phyloP scores from a whole-genome alignment of 495 filamentous ascomycete genomes.

The Zalerion maritima region DNA sequence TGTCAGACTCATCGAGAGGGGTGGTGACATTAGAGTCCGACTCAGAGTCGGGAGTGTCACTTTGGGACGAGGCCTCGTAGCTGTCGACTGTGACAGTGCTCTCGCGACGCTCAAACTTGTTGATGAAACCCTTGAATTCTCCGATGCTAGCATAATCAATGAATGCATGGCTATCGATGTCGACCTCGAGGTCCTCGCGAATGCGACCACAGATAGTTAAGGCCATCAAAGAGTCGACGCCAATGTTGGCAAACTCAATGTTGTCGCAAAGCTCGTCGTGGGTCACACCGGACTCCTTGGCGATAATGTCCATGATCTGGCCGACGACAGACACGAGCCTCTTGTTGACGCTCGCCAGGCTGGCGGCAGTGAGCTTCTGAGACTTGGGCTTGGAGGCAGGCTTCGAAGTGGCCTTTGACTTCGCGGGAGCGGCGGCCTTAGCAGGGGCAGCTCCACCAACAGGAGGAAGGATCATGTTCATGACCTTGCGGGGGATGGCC shows the following conservation, averaged over 20 bases:
- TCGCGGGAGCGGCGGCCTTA: slow-evolving; percentile 23
- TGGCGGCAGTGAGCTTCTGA: slow-evolving; percentile 24
- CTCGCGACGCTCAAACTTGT: slow-evolving; percentile 28
- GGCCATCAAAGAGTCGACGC: slow-evolving; percentile 47
- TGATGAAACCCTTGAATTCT: slow-evolving; percentile 43
- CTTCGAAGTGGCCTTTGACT: slow-evolving; percentile 20
- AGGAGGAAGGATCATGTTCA: slow-evolving; percentile 51
- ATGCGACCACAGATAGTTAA: slow-evolving; percentile 38
- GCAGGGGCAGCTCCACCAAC: slow-evolving; percentile 24
- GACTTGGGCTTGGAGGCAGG: slow-evolving; percentile 20
- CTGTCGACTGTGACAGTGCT: slow-evolving; percentile 16
- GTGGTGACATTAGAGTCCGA: slow-evolving; percentile 34
- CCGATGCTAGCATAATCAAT: slow-evolving; percentile 42
- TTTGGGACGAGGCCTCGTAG: slow-evolving; percentile 23
- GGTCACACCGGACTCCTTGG: slow-evolving; percentile 49
- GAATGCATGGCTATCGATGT: slow-evolving; percentile 40
- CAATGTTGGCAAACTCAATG: slow-evolving; percentile 39
- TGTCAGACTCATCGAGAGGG: slow-evolving; percentile 29
- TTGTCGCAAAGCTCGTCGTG: slow-evolving; percentile 43
- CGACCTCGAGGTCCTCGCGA: slow-evolving; percentile 41
- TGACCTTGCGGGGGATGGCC: slow-evolving; percentile 47
- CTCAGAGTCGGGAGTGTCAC: slow-evolving; percentile 25
- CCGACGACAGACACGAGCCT: slow-evolving; percentile 19
- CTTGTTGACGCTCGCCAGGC: slow-evolving; percentile 27
- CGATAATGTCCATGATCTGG: slow-evolving; percentile 47